Evolutionary conservation across 768 basidiomycete genomes (phyloP), one percentile per base, ranked within the genome.

Genomic region (Boletus subcaerulescens): DNA sequence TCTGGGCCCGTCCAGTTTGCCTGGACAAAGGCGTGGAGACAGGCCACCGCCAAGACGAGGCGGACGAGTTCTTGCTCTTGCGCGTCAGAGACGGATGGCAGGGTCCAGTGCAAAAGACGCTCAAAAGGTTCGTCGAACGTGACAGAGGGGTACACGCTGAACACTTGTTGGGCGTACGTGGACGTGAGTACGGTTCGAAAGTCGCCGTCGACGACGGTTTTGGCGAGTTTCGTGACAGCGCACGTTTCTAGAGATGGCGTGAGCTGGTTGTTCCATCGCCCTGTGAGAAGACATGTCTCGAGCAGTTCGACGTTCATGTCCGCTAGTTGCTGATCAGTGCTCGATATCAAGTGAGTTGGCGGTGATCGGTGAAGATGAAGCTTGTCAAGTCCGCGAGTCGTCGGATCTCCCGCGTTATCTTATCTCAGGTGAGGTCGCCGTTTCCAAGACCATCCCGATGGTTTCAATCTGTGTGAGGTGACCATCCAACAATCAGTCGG

Each of bases 1-100:
- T 89, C 80, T 3, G 97, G 97, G 6, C 97, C 97, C 0, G 95
- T 98, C 93, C 94, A 99, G 71, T 99, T 99, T 29, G 77, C 79
- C 69, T 99, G 97, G 5, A 94, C 77, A 74, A 95, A 99, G 0
- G 91, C 84, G 59, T 97, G 93, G 22, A 98, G 76, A 58, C 87
- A 87, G 7, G 93, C 85, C 11, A 96, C 78, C 0, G 84, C 92
- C 11, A 93, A 59, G 12, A 82, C 70, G 38, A 98, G 74, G 31
- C 78, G 79, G 36, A 78, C 56, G 20, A 87, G 62, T 67, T 89
- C 89, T 38, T 71, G 72, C 41, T 80, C 78, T 14, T 69, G 62
- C 3, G 71, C 69, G 46, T 75, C 72, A 5, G 65, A 43, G 10
- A 65, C 58, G n/a, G 70, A 55, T 5, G 68, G 50, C 11, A 63